These are phyloP conservation scores for Ganoderma resinaceum DNA, from an alignment of 1,284 basidiomycete genomes.

Conservation along the genomic window DNA sequence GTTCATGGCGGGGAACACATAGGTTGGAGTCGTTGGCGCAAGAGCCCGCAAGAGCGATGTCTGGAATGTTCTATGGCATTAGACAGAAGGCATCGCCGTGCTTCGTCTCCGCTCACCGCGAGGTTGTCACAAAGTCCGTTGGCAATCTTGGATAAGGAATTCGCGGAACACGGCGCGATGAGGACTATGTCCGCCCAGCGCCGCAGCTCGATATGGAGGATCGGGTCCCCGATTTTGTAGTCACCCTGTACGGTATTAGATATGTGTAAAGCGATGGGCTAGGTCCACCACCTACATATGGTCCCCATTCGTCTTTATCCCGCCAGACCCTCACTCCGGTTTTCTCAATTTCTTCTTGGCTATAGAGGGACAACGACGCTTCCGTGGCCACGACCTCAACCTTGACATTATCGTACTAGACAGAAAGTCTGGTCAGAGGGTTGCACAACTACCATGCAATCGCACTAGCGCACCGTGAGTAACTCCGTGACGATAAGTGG, in stretches of 20 bases:
- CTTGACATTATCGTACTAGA: slow-evolving; percentile 73
- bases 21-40: slow-evolving; percentile 81
- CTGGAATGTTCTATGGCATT: slow-evolving; percentile 48
- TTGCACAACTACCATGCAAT: slow-evolving; percentile 11
- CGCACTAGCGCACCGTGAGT: slow-evolving; percentile 59
- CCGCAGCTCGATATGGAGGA: slow-evolving; percentile 95
- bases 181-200: slow-evolving; percentile 97
- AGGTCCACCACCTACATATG: slow-evolving; percentile 43
- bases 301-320: slow-evolving; percentile 90
- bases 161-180: slow-evolving; percentile 94
- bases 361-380: slow-evolving; percentile 82
- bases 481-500: slow-evolving; percentile 88
- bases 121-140: slow-evolving; percentile 92
- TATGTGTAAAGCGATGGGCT: not conserved
- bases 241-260: slow-evolving; percentile 44
- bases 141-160: slow-evolving; percentile 93
- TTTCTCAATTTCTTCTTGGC: slow-evolving; percentile 57
- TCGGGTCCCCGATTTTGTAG: slow-evolving; percentile 87
- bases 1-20: slow-evolving; percentile 98
- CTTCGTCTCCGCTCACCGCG: slow-evolving; percentile 57
- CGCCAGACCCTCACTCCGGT: slow-evolving; percentile 81
- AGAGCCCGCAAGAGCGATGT: slow-evolving; percentile 92
- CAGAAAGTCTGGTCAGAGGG: not conserved
- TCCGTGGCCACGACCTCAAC: slow-evolving; percentile 89
- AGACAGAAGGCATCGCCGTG: not conserved